These are phyloP conservation scores for Malassezia pachydermatis DNA, from an alignment of 1,284 basidiomycete species.

Conservation along the genomic window DNA sequence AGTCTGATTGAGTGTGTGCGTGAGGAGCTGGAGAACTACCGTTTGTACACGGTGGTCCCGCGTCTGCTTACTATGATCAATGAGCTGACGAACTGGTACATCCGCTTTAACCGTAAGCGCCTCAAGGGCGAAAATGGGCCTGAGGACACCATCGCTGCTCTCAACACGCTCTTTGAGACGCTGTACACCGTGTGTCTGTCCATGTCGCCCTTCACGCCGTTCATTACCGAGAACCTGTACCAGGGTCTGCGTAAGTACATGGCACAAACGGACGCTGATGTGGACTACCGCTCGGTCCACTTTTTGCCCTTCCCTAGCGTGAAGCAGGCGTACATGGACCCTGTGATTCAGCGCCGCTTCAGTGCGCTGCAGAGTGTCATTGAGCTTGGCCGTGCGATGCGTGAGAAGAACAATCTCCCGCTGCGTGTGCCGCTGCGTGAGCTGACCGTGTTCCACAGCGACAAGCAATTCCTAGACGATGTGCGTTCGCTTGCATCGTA, in stretches of 20 bases:
- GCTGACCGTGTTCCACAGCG: slow-evolving; percentile 85
- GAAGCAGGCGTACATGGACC: slow-evolving; percentile 89
- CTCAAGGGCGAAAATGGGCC: slow-evolving; percentile 89
- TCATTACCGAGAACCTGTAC: slow-evolving; percentile 93
- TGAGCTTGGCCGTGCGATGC: slow-evolving; percentile 76
- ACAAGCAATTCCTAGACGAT: slow-evolving; percentile 73
- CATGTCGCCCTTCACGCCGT: slow-evolving; percentile 96
- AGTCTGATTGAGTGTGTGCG: slow-evolving; percentile 83
- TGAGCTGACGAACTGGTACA: slow-evolving; percentile 99
- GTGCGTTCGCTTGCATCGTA: slow-evolving; percentile 75
- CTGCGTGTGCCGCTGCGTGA: slow-evolving; percentile 73
- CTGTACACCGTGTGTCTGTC: slow-evolving; percentile 87
- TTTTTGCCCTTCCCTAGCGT: slow-evolving; percentile 89
- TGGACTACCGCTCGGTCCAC: slow-evolving; percentile 82
- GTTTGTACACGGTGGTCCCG: slow-evolving; percentile 97
- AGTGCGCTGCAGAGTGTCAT: slow-evolving; percentile 90
- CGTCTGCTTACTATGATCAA: slow-evolving; percentile 81
- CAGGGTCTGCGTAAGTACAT: slow-evolving; percentile 79
- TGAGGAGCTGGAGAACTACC: slow-evolving; percentile 89
- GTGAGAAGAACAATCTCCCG: slow-evolving; percentile 71
- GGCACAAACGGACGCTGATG: slow-evolving; percentile 52
- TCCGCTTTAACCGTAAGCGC: slow-evolving; percentile 91
- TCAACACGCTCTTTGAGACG: slow-evolving; percentile 94
- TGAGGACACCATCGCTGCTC: slow-evolving; percentile 75
- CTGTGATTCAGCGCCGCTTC: slow-evolving; percentile 88